Evolutionary conservation across 768 basidiomycete genomes (phyloP), one percentile per base, ranked within the genome.

Genomic region (Mycena vitilis): DNA sequence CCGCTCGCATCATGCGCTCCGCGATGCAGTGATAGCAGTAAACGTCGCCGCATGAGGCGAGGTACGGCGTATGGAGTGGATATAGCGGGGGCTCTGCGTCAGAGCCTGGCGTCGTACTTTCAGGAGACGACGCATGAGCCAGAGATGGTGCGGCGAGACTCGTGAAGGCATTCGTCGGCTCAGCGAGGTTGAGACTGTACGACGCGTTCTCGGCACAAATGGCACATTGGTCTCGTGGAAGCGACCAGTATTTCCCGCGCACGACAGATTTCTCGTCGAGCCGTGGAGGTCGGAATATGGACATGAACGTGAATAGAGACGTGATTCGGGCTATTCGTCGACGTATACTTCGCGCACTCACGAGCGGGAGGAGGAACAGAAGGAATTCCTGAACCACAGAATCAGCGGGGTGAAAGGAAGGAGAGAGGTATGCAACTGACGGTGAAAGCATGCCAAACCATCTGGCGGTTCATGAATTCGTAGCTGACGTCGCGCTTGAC

Each of bases 381-480:
- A 99, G 84, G 79, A 99, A 98, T 87, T 99, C 96, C 97, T 99
- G 70, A 25, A 57, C n/a, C 71, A 69, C 57, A 25, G 38, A 11
- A 15, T 40, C 10, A 40, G 40, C 4, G 38, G 38, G 40, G 37
- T 23, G 18, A 54, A 40, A 48, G 49, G 23, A n/a, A 42, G 30
- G 25, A n/a, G 12, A 22, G 7, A 38, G 20, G 12, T 11, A 30
- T 49, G 25, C 44, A 25, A 80, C 94, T 62, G 75, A 97, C 97
- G 9, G 98, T 99, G 78, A 99, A 97, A 0, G 95, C 94, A 76
- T 96, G 95, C 98, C 98, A 99, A 62, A 99, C 98, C 87, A 99
- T 94, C 78, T 99, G 97, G 72, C 98, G 93, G 74, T 99, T 98
- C 95, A 99, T 97, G 75, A 96, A 99, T 75, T 99, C 98, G 79